Conservation (phyloP, 371 early-diverging fungal genomes). For the Mucor plumbeus region DNA sequence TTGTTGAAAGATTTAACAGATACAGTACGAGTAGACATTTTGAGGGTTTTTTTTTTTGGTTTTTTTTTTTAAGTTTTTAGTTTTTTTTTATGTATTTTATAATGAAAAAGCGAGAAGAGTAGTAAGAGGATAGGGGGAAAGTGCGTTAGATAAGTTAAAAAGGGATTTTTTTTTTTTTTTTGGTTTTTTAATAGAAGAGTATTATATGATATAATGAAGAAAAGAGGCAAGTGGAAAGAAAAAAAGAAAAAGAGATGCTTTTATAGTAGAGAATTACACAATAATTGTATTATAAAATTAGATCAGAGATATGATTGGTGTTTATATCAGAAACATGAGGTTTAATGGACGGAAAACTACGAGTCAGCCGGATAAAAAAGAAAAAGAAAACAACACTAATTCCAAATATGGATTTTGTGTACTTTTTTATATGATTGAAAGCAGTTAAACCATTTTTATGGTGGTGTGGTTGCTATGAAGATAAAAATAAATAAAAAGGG, state of each 20-base stretch:
- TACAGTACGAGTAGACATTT: conserved; percentile 27
- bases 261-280: conserved; percentile 4
- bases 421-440: neutral
- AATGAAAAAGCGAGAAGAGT: conserved; percentile 4
- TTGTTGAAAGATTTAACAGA: conserved; percentile 24
- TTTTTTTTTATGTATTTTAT: conserved; percentile 16
- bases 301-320: conserved; percentile 6
- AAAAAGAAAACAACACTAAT: neutral
- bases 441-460: neutral
- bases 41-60: conserved; percentile 15
- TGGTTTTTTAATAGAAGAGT: neutral
- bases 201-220: conserved; percentile 5
- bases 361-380: conserved; percentile 5
- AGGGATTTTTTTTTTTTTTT: neutral
- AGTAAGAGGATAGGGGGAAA: conserved; percentile 1
- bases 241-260: neutral
- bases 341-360: neutral
- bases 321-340: conserved; percentile 15
- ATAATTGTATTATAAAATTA: conserved; percentile 2
- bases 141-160: conserved; percentile 2
- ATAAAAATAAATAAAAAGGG: conserved; percentile 3
- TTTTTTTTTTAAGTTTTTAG: neutral
- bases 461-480: neutral
- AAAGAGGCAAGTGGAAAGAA: conserved; percentile 8
- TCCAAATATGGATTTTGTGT: conserved; percentile 4